Base-by-base conservation (phyloP, 495 filamentous ascomycete species). In the Alectoria sarmentosa region DNA sequence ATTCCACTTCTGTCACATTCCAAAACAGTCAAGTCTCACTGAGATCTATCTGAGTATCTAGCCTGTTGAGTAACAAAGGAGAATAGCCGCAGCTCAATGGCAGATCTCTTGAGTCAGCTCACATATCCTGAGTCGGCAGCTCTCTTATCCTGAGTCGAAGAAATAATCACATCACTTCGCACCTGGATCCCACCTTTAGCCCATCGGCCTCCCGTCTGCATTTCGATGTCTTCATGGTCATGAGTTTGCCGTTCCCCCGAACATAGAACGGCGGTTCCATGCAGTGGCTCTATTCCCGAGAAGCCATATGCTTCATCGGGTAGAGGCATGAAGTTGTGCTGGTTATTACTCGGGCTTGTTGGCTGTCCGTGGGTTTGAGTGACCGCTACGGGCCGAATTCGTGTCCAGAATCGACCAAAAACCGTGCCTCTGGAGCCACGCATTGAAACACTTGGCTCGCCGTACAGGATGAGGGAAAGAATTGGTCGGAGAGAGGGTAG, bases 401-500 rank as follows among this genome's bases (percentile, higher is more conserved):
- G 6, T 37, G 8, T 30, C 39, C 46, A 49, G 26, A 42, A 52
- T 44, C 26, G 10, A 23, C 23, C 9, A 26, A 32, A 62, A 11
- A 28, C 26, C 23, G 19, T 17, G 34, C 4, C 26, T n/a, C 26
- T 44, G 17, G 32, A 7, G 28, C 9, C 8, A 1, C 30, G 37
- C 10, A 28, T 2, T 0, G 60, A 52, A 5, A 23, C 23, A 3
- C 36, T 34, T 13, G 60, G 60, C 21, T 44, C 34, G n/a, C 42
- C 42, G n/a, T 19, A 21, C 26, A 52, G 42, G 8, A 38, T 48
- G 17, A 67, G 65, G 34, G 36, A 44, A 2, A 65, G 30, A 2
- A 65, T 37, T 19, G 63, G 63, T 36, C 57, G 54, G 17, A 61
- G 63, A 21, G 39, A 60, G 28, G 63, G 63, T 1, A 65, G 63